These are phyloP conservation scores for Macrophomina tecta DNA, from an alignment of 2,329 filamentous ascomycete genomes.

Conservation along the genomic window DNA sequence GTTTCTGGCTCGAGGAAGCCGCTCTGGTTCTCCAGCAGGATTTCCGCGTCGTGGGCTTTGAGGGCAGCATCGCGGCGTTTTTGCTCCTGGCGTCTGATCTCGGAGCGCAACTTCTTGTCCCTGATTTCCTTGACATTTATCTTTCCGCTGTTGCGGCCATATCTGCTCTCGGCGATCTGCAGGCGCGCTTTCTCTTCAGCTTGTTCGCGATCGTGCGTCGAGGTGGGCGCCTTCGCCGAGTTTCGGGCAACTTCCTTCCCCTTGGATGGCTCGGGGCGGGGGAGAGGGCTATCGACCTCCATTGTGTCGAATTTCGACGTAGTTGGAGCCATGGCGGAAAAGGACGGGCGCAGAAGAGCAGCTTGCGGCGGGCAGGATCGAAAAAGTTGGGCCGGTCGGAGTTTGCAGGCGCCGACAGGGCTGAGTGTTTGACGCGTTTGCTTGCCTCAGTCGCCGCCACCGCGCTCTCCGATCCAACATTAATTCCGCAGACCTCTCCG, in stretches of 20 bases:
- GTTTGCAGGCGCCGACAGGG: constrained; percentile 7
- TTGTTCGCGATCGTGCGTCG: constrained; percentile 24
- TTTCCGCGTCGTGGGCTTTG: constrained; percentile 92
- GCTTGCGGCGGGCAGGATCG: background rate
- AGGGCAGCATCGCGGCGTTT: constrained; percentile 83
- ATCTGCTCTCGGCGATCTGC: constrained; percentile 63
- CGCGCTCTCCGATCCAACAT: constrained; percentile 25
- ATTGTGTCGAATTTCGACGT: constrained; percentile 6
- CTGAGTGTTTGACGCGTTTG: constrained; percentile 19
- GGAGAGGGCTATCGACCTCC: background rate
- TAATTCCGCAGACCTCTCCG: constrained; percentile 7
- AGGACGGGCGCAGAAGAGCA: background rate
- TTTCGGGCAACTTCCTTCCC: constrained; percentile 18
- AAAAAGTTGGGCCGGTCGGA: constrained; percentile 24
- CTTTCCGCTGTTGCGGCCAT: constrained; percentile 77
- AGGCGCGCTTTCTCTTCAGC: constrained; percentile 40
- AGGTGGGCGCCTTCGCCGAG: constrained; percentile 8
- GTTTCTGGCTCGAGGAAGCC: constrained; percentile 89
- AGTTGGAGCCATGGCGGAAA: constrained; percentile 9
- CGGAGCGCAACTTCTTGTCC: constrained; percentile 88
- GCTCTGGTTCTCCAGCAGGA: constrained; percentile 82
- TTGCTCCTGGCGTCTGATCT: constrained; percentile 76
- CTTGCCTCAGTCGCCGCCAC: background rate
- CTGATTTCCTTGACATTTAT: constrained; percentile 76
- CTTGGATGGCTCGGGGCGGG: background rate